Percentiles rank a stretch among this genome's conserved stretches.
Conservation (phyloP, 1,284 basidiomycete species). For the Fistulina hepatica region DNA sequence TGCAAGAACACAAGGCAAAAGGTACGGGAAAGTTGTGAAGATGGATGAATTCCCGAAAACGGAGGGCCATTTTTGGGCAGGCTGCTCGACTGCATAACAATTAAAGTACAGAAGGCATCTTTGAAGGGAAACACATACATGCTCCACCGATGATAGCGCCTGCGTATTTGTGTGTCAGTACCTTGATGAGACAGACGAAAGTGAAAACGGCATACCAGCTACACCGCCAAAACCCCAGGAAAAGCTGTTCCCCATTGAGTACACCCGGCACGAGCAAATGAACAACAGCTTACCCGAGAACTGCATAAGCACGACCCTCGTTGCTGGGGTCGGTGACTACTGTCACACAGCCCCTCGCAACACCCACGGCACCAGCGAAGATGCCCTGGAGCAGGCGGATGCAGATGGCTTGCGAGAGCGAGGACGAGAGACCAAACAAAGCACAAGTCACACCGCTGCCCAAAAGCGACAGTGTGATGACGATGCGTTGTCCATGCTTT, state of each 20-base stretch:
- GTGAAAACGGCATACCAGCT: too few species aligned
- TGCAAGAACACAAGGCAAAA: conserved; percentile 82
- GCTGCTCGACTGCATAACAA: conserved; percentile 58
- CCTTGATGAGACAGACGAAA: too few species aligned
- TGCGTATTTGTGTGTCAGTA: too few species aligned
- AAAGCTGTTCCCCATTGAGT: conserved; percentile 42
- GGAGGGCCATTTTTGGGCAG: conserved; percentile 75
- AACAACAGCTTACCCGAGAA: conserved; percentile 55
- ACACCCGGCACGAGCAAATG: conserved; percentile 4
- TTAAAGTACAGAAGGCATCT: too few species aligned
- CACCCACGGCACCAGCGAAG: conserved; percentile 91
- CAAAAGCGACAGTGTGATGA: conserved; percentile 77
- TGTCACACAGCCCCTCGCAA: conserved; percentile 81
- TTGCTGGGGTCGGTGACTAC: conserved; percentile 86
- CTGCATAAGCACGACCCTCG: conserved; percentile 89
- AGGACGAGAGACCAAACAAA: conserved; percentile 79
- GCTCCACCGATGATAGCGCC: conserved; percentile 81
- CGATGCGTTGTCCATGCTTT: conserved; percentile 78
- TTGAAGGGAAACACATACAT: conserved; percentile 38
- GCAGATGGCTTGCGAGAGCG: conserved; percentile 74
- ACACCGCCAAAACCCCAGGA: conserved; percentile 97
- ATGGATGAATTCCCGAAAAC: conserved; percentile 56
- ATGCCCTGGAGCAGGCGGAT: conserved; percentile 91
- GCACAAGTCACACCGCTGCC: conserved; percentile 74
- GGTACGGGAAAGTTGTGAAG: conserved; percentile 80